Conservation (phyloP, 2,329 filamentous ascomycete genomes). For the Mycosphaerelloides madeirae region DNA sequence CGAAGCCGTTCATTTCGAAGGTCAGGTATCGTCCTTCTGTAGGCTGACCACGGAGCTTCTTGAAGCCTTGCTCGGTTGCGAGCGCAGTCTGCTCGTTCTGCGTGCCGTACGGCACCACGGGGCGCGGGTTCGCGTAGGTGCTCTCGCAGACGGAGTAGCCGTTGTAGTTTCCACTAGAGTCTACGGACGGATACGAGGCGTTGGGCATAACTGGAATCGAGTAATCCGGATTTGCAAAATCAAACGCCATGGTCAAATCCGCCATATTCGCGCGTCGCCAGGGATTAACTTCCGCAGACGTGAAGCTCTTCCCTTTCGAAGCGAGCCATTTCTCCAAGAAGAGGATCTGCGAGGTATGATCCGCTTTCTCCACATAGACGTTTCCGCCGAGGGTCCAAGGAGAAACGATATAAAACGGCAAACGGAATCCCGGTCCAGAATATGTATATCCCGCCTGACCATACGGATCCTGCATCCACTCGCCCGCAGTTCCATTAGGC, state of each 20-base stretch:
- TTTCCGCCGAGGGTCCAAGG: slow-evolving; percentile 52
- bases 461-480: slow-evolving; percentile 50
- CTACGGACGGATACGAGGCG: slow-evolving; percentile 40
- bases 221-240: slow-evolving; percentile 46
- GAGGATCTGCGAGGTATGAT: slow-evolving; percentile 53
- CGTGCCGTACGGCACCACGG: slow-evolving; percentile 47
- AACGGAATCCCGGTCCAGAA: slow-evolving; percentile 46
- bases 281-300: slow-evolving; percentile 41
- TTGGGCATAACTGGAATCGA: slow-evolving; percentile 46
- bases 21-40: slow-evolving; percentile 54
- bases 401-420: slow-evolving; percentile 54
- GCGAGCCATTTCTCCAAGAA: slow-evolving; percentile 51
- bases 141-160: slow-evolving; percentile 44
- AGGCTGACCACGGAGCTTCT: slow-evolving; percentile 48
- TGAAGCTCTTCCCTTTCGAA: slow-evolving; percentile 41
- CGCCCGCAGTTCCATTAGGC: slow-evolving; percentile 49
- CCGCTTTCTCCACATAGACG: slow-evolving; percentile 52
- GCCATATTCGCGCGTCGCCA: slow-evolving; percentile 49
- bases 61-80: slow-evolving; percentile 52
- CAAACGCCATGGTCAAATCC: slow-evolving; percentile 45
- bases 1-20: slow-evolving; percentile 45
- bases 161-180: slow-evolving; percentile 42
- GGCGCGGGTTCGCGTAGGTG: slow-evolving; percentile 33
- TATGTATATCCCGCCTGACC: slow-evolving; percentile 40
- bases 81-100: slow-evolving; percentile 37